phyloP scores from a whole-genome alignment of 2,329 filamentous ascomycete species.

The Colletotrichum musae region DNA sequence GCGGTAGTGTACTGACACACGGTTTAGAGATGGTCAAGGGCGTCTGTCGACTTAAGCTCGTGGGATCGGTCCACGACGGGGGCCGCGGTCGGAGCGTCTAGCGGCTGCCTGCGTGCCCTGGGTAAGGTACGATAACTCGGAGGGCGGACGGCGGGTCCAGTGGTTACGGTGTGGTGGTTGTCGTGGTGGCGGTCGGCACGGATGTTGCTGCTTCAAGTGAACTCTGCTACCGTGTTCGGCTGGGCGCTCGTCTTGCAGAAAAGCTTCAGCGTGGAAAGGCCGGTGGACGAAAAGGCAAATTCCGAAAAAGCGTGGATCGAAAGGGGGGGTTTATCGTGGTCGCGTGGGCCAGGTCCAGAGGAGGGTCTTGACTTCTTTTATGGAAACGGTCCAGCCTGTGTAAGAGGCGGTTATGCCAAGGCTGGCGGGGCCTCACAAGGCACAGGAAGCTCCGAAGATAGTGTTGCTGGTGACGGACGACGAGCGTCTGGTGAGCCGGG shows the following conservation, averaged over 20 bases:
- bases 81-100: constrained; percentile 10
- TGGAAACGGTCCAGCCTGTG: constrained; percentile 17
- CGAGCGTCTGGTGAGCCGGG: constrained; percentile 10
- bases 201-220: constrained; percentile 17
- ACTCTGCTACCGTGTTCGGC: background rate
- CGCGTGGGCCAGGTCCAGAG: constrained; percentile 11
- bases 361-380: constrained; percentile 23
- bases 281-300: constrained; percentile 2
- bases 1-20: constrained; percentile 30
- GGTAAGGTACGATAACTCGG: constrained; percentile 3
- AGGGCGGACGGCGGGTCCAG: background rate
- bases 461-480: constrained; percentile 21
- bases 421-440: constrained; percentile 35
- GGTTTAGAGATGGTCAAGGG: constrained; percentile 20
- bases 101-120: background rate
- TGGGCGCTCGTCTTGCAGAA: background rate
- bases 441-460: constrained; percentile 29
- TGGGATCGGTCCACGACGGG: background rate
- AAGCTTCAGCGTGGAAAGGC: constrained; percentile 6
- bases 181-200: constrained; percentile 2
- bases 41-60: constrained; percentile 26
- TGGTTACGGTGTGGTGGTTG: background rate
- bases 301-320: background rate
- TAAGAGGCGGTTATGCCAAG: constrained; percentile 38
- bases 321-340: constrained; percentile 9